Conservation (phyloP, 352 stramenopile species). For the Pythium pyrilobum region DNA sequence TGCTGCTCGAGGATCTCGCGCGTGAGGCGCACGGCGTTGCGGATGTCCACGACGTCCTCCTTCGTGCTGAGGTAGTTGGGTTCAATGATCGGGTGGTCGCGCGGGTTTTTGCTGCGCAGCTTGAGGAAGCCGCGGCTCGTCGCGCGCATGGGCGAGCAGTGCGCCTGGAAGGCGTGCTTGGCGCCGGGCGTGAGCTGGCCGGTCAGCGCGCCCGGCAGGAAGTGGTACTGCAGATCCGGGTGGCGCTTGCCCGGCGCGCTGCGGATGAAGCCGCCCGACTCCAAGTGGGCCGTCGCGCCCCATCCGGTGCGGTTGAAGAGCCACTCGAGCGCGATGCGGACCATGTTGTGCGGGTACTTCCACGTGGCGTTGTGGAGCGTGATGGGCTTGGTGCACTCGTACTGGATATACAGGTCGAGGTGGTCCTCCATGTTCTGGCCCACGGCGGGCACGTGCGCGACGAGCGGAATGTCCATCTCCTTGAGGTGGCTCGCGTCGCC, state of each 20-base stretch:
- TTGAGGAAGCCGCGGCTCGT: constrained; percentile 81
- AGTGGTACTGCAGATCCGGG: constrained; percentile 89
- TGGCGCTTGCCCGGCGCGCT: constrained; percentile 69
- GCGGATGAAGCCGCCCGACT: constrained; percentile 86
- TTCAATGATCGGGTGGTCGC: constrained; percentile 78
- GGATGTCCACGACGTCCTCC: constrained; percentile 77
- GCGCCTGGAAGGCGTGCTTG: constrained; percentile 80
- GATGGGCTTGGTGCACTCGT: constrained; percentile 84
- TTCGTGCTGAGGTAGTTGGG: constrained; percentile 86
- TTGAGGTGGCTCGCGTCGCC: constrained; percentile 71
- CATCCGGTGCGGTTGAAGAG: constrained; percentile 61
- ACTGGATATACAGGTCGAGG: constrained; percentile 87
- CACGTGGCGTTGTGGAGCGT: constrained; percentile 88
- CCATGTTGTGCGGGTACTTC: constrained; percentile 88
- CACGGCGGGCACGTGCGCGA: constrained; percentile 74
- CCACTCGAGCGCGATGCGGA: constrained; percentile 82
- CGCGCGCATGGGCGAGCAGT: constrained; percentile 86
- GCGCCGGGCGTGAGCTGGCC: constrained; percentile 56
- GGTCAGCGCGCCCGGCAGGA: constrained; percentile 79
- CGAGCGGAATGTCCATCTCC: constrained; percentile 62
- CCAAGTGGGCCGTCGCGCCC: constrained; percentile 74
- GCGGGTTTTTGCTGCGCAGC: constrained; percentile 68
- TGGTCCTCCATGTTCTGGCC: constrained; percentile 89
- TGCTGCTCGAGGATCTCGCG: constrained; percentile 87
- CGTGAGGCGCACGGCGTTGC: constrained; percentile 66